phyloP scores from a whole-genome alignment of 768 basidiomycete genomes.

The Mrakia frigida region DNA sequence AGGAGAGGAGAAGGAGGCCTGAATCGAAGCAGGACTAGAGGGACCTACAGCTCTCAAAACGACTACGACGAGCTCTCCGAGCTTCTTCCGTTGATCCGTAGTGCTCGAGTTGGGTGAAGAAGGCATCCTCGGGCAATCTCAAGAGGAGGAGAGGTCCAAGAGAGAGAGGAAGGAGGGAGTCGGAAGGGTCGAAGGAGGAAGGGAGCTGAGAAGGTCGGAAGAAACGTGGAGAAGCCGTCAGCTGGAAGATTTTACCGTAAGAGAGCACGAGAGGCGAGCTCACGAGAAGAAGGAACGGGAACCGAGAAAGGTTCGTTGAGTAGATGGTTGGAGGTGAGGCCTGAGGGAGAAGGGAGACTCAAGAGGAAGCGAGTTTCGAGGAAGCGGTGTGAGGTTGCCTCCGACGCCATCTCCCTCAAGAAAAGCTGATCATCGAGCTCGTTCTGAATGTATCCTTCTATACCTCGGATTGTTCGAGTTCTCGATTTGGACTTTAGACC shows the following conservation, averaged over 20 bases:
- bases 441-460: too few relatives aligned
- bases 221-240: neutral
- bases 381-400: too few relatives aligned
- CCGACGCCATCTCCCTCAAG: too few relatives aligned
- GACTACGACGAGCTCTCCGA: constrained; percentile 79
- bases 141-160: neutral
- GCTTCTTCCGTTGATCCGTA: constrained; percentile 49
- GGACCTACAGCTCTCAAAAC: constrained; percentile 78
- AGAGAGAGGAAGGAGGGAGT: neutral
- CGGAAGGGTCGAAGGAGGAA: neutral
- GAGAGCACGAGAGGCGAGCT: neutral
- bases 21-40: constrained; percentile 4
- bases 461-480: too few relatives aligned
- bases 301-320: neutral
- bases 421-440: too few relatives aligned
- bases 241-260: neutral
- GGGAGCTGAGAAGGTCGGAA: neutral
- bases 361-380: too few relatives aligned
- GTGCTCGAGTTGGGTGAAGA: neutral
- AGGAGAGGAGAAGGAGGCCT: neutral
- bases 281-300: neutral
- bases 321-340: neutral
- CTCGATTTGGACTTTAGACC: too few relatives aligned
- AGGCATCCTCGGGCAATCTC: neutral
- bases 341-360: neutral